Conservation (phyloP, 495 filamentous ascomycete species). For the Peziza echinospora region DNA sequence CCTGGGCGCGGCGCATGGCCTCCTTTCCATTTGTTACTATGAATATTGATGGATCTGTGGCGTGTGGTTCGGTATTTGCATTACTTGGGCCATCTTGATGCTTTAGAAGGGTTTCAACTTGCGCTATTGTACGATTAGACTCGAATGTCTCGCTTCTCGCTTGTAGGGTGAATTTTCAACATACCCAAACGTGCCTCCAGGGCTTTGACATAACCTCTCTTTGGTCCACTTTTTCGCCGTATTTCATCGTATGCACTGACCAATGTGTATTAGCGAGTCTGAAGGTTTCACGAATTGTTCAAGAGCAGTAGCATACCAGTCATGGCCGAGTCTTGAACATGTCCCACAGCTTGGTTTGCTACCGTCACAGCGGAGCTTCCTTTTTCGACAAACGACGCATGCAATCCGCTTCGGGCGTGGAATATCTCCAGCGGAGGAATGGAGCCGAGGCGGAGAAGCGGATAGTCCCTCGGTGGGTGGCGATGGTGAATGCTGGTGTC, state of each 20-base stretch:
- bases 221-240: slow-evolving; percentile 91
- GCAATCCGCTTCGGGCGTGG: slow-evolving; percentile 84
- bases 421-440: slow-evolving; percentile 19
- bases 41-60: slow-evolving; percentile 14
- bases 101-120: slow-evolving; percentile 84
- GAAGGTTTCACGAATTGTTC: too few species aligned
- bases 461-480: background rate
- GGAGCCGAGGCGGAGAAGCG: too few species aligned
- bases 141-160: slow-evolving; percentile 8
- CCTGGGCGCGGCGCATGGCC: too few species aligned
- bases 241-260: slow-evolving; percentile 75
- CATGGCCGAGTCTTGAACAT: slow-evolving; percentile 70
- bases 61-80: too few species aligned
- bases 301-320: slow-evolving; percentile 34
- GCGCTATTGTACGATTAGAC: slow-evolving; percentile 32
- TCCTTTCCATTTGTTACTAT: slow-evolving; percentile 9
- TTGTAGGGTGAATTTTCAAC: slow-evolving; percentile 14
- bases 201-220: slow-evolving; percentile 94
- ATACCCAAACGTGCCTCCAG: slow-evolving; percentile 82
- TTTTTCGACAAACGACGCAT: slow-evolving; percentile 85
- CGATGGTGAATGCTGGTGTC: too few species aligned
- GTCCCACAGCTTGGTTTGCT: slow-evolving; percentile 74
- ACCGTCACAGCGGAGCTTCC: slow-evolving; percentile 71
- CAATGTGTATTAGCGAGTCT: too few species aligned
- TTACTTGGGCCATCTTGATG: slow-evolving; percentile 28